Evolutionary conservation across 768 basidiomycete species (phyloP).

Genomic region (Ramaria sp.): DNA sequence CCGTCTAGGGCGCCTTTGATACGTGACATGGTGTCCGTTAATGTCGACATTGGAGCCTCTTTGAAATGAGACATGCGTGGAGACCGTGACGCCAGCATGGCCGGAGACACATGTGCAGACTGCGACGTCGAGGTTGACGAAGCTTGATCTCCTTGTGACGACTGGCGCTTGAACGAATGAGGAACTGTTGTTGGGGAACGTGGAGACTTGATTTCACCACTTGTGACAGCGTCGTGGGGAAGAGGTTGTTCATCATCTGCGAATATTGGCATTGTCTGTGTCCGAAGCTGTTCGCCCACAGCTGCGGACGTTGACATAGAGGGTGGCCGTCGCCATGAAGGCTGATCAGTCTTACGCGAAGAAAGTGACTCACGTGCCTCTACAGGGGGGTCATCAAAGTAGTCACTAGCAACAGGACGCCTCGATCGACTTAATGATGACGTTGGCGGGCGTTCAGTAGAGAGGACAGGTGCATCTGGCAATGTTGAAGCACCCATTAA

Average conservation of each 20-base stretch:
- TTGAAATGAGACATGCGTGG: conserved; percentile 8
- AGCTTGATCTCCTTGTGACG: conserved; percentile 1
- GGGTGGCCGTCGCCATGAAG: conserved; percentile 32
- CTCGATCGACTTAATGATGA: neutral
- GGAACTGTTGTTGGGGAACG: neutral
- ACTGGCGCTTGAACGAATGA: neutral
- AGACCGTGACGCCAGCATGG: conserved; percentile 2
- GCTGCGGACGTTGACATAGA: neutral
- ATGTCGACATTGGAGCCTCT: conserved; percentile 54
- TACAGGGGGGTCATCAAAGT: conserved; percentile 44
- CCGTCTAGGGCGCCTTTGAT: conserved; percentile 61
- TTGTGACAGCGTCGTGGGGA: neutral
- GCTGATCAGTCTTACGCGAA: conserved; percentile 25
- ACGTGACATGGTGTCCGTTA: conserved; percentile 76
- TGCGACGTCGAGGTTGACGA: neutral
- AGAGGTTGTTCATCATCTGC: conserved; percentile 1
- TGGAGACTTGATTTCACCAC: neutral
- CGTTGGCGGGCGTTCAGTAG: conserved; percentile 24
- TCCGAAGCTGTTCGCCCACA: neutral
- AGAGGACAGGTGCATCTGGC: conserved; percentile 14
- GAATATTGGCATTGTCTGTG: conserved; percentile 8
- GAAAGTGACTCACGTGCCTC: neutral
- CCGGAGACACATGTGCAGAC: conserved; percentile 3
- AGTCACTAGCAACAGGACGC: conserved; percentile 52
- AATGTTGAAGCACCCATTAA: conserved; percentile 37